Evolutionary conservation across 2,329 filamentous ascomycete species (phyloP), one percentile per base, ranked within the genome.

Genomic region (Colletotrichum camelliae): DNA sequence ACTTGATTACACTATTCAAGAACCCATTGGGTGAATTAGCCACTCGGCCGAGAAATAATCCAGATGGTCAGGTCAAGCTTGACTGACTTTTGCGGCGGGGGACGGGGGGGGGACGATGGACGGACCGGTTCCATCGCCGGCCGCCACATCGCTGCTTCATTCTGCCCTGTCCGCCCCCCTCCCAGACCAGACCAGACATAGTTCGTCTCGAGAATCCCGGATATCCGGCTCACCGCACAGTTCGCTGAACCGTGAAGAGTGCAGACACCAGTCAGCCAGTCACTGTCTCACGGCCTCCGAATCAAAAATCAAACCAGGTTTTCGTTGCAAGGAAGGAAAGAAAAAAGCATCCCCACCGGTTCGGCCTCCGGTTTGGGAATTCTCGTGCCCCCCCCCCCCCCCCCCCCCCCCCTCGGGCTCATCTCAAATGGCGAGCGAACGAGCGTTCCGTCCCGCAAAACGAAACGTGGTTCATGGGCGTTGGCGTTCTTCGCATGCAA

Each of bases 211-310:
- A 52, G 43, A 52, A 2, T 52, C n/a, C 43, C 43, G 43, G 43
- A 52, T 52, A 52, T 52, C 43, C 43, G 43, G 43, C 43, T 13
- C n/a, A 52, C 43, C 43, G 43, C 43, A 52, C 43, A 24, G 43
- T 21, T 13, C n/a, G 3, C 43, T 52, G 43, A 13, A 24, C 43
- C 4, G 0, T 7, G 6, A 12, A n/a, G 12, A 0, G 13, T 1
- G 43, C 3, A 52, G 5, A 21, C 43, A 0, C 43, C 43, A 27
- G 24, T 27, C 24, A 27, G 24, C 4, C 31, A 7, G 6, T 52
- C n/a, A 27, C n/a, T 21, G 43, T 52, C 43, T 52, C 43, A 52
- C 43, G n/a, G 43, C n/a, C 43, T 21, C 10, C 10, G 0, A 21
- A 52, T 12, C 43, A 52, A 52, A n/a, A 48, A 2, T n/a, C 16